Base-by-base conservation (phyloP, 2,329 filamentous ascomycete species). In the Aspergillus brasiliensis region DNA sequence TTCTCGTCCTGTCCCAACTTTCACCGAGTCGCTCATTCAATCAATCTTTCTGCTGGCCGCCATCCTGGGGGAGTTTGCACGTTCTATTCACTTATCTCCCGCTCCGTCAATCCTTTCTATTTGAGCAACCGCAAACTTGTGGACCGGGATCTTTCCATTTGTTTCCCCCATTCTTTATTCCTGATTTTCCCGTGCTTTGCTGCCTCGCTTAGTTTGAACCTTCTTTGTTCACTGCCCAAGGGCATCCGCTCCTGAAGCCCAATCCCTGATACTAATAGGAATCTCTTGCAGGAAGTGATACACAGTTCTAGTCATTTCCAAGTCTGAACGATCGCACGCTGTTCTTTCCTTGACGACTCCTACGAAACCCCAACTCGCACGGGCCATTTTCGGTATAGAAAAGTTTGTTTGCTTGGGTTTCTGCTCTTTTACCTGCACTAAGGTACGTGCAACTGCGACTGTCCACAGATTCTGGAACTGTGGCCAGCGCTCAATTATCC, bases 281-380 rank as follows among this genome's bases (percentile, higher is more conserved):
- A 17, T 56, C 23, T 48, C 10, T 19, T 37, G 10, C 23, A 68
- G 69, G 68, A 70, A 73, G 62, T 68, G 65, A 67, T 64, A 66
- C 66, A 67, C 60, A 64, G 61, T 49, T 65, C 66, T 62, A 66
- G 65, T 73, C 67, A 59, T 71, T 67, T 68, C 66, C 70, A 69
- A 69, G 64, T 68, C 65, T 65, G 67, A 64, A 72, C 68, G 72
- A 73, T 69, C 67, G 66, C 57, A 73, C 69, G 65, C 69, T 63
- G 64, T 70, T 75, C 73, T 73, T 66, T 77, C 69, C 65, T 76
- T 77, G 68, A 77, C 75, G 73, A 77, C 69, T 73, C 71, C 66
- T 65, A 77, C 75, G 74, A 76, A 73, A 59, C 73, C 69, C 58
- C 65, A 71, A 71, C 65, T 74, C 69, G 68, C 69, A 67, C 72